Evolutionary conservation across 2,329 filamentous ascomycete genomes (phyloP).

Genomic region (Epichloe sp.): DNA sequence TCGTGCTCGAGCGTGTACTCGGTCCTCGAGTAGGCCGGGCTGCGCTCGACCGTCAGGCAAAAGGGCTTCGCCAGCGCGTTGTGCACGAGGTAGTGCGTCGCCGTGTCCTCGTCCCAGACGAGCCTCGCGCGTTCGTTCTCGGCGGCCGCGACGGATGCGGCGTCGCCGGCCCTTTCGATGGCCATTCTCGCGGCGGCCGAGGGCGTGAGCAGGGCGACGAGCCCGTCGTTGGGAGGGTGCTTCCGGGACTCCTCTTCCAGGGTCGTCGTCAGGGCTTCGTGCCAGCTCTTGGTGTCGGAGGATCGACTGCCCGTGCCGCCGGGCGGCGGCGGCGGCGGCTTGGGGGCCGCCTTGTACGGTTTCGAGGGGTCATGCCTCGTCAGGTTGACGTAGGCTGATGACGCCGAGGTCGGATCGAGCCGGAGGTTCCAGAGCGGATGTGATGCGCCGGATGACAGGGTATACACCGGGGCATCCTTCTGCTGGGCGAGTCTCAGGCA

Average conservation of each 20-base stretch:
- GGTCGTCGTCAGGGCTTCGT: slow-evolving; percentile 43
- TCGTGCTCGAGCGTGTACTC: slow-evolving; percentile 55
- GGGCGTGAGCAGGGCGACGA: slow-evolving; percentile 58
- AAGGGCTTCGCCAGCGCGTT: slow-evolving; percentile 51
- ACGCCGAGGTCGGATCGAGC: slow-evolving; percentile 45
- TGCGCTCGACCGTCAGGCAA: slow-evolving; percentile 44
- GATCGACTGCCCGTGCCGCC: slow-evolving; percentile 10
- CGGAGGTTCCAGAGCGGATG: slow-evolving; percentile 57
- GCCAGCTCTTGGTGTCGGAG: slow-evolving; percentile 36
- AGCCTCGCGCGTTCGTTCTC: slow-evolving; percentile 57
- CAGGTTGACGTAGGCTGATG: slow-evolving; percentile 47
- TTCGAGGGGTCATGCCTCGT: slow-evolving; percentile 48
- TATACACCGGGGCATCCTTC: slow-evolving; percentile 51
- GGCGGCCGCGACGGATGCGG: slow-evolving; percentile 46
- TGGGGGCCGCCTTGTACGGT: slow-evolving; percentile 35
- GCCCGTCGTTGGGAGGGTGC: slow-evolving; percentile 44
- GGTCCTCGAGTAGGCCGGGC: slow-evolving; percentile 44
- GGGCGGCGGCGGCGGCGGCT: slow-evolving; percentile 4
- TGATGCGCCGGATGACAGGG: slow-evolving; percentile 40
- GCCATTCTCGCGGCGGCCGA: slow-evolving; percentile 49
- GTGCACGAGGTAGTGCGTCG: slow-evolving; percentile 49
- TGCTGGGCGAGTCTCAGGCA: slow-evolving; percentile 44
- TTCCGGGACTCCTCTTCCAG: slow-evolving; percentile 41
- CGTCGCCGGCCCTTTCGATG: slow-evolving; percentile 45
- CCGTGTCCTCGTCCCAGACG: slow-evolving; percentile 54